Percentiles rank a stretch among this genome's conserved stretches.
Evolutionary conservation across 2,329 filamentous ascomycete species (phyloP).

Genomic region (Paecilomyces dactylethromorphus): DNA sequence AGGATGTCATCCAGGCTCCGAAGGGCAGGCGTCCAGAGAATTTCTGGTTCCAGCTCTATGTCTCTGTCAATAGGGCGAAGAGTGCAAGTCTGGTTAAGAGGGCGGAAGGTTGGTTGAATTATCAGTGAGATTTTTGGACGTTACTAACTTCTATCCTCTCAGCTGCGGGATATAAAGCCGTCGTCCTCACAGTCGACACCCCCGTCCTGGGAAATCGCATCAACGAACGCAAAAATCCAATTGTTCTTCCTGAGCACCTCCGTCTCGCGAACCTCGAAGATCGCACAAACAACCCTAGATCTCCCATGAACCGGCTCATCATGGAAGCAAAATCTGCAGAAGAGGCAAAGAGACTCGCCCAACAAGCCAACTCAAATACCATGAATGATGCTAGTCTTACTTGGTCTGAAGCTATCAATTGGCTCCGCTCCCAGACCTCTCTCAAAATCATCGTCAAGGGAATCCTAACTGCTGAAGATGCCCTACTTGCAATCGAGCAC

Average conservation of each 20-base stretch:
- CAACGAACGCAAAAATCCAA: neutral
- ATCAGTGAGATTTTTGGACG: neutral
- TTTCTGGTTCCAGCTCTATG: slow-evolving; percentile 37
- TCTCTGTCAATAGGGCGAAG: slow-evolving; percentile 41
- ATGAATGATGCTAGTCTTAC: slow-evolving; percentile 8
- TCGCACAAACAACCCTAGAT: neutral
- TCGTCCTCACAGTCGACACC: slow-evolving; percentile 48
- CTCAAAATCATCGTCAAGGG: slow-evolving; percentile 19
- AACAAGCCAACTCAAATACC: neutral
- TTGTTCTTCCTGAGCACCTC: neutral
- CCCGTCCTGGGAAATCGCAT: slow-evolving; percentile 39
- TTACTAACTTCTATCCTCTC: neutral
- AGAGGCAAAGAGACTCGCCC: neutral
- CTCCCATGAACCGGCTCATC: neutral
- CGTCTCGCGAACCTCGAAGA: neutral
- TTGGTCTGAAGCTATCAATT: slow-evolving; percentile 15
- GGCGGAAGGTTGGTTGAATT: slow-evolving; percentile 21
- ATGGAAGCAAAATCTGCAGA: neutral
- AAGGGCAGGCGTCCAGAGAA: slow-evolving; percentile 30
- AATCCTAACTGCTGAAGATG: slow-evolving; percentile 12
- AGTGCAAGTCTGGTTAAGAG: slow-evolving; percentile 30
- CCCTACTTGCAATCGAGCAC: slow-evolving; percentile 11
- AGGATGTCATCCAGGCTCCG: slow-evolving; percentile 30
- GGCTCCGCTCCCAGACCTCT: slow-evolving; percentile 14
- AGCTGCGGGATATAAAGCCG: slow-evolving; percentile 41